phyloP scores from a whole-genome alignment of 164 flowering plant genomes.

The Kalanchoe fedtschenkoi region DNA sequence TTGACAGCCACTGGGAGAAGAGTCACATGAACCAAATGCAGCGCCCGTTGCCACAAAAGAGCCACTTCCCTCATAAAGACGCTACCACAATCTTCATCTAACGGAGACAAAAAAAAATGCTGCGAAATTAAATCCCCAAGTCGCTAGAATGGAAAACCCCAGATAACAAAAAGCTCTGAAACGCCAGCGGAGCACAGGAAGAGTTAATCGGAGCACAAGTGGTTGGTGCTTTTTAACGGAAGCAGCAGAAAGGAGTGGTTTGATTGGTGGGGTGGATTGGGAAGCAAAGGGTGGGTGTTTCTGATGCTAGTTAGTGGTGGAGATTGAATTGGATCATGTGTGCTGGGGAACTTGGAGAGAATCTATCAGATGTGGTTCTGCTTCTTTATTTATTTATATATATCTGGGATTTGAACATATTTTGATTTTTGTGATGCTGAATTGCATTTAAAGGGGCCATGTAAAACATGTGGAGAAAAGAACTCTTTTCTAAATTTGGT shows the following conservation, averaged over 20 bases:
- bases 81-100: neutral
- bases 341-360: neutral
- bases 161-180: neutral
- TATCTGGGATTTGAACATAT: neutral
- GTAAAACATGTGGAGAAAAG: no score
- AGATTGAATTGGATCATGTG: neutral
- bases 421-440: neutral
- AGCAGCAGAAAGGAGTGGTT: neutral
- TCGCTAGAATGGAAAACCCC: neutral
- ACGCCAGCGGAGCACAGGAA: neutral
- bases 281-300: conserved; percentile 5
- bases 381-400: neutral
- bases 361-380: neutral
- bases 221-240: neutral
- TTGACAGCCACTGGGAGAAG: neutral
- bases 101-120: neutral
- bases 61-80: neutral
- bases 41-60: neutral
- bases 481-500: neutral
- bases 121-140: neutral
- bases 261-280: neutral
- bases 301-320: neutral
- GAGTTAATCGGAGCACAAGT: no score
- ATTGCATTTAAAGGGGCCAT: no score
- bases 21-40: conserved; percentile 8